Conservation (phyloP, 805 yeast genomes). For the Spathaspora passalidarum region DNA sequence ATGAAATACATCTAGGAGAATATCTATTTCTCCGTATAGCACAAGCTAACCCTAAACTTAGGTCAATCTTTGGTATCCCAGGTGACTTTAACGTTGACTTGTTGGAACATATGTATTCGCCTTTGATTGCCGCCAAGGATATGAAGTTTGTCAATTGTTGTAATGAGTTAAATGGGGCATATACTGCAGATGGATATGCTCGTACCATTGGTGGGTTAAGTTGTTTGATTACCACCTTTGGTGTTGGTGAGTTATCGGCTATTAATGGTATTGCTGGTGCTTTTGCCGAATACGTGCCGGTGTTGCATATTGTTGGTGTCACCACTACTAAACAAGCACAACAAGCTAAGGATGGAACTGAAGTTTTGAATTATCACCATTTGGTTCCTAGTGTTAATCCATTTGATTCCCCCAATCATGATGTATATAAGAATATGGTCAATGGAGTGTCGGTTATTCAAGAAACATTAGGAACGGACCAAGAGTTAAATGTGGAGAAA, state of each 20-base stretch:
- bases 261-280: constrained; percentile 82
- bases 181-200: constrained; percentile 88
- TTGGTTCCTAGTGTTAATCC: constrained; percentile 52
- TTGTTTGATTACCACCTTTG: constrained; percentile 69
- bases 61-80: constrained; percentile 71
- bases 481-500: constrained; percentile 45
- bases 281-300: constrained; percentile 75
- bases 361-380: constrained; percentile 48
- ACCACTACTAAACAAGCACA: constrained; percentile 20
- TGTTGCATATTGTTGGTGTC: constrained; percentile 83
- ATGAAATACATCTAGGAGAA: constrained; percentile 58
- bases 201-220: constrained; percentile 57
- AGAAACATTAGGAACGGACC: constrained; percentile 34
- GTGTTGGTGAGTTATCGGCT: constrained; percentile 88
- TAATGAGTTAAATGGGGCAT: constrained; percentile 87
- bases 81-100: constrained; percentile 72
- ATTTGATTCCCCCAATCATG: constrained; percentile 58
- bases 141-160: constrained; percentile 78
- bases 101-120: constrained; percentile 62
- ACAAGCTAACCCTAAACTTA: constrained; percentile 48
- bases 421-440: constrained; percentile 63
- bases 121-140: constrained; percentile 33
- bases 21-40: constrained; percentile 57
- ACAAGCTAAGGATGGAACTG: constrained; percentile 15
- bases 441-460: constrained; percentile 49